A percentile compares a stretch with the other conserved stretches of the same genome.
Conservation (phyloP, 495 filamentous ascomycete species). For the Articulospora tetracladia region DNA sequence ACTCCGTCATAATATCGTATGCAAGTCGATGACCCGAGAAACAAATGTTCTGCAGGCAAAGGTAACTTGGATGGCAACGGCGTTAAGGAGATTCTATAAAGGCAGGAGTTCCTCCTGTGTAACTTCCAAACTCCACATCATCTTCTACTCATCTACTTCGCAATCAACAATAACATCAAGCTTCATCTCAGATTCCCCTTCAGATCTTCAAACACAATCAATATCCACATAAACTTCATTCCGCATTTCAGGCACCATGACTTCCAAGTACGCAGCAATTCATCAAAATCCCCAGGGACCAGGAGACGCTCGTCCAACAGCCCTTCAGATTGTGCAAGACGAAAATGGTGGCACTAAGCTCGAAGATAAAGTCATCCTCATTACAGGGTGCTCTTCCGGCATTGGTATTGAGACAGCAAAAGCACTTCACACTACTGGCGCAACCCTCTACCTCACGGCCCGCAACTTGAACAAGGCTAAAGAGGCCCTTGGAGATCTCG, state of each 20-base stretch:
- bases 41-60: not conserved
- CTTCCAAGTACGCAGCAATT: slow-evolving; percentile 1
- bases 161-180: not conserved
- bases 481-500: slow-evolving; percentile 26
- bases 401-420: slow-evolving; percentile 48
- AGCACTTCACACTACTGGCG: slow-evolving; percentile 42
- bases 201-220: slow-evolving; percentile 26
- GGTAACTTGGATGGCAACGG: not conserved
- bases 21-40: not conserved
- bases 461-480: slow-evolving; percentile 37
- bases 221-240: not conserved
- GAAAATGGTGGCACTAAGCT: slow-evolving; percentile 38
- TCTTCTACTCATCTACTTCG: not conserved
- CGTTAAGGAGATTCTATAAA: not conserved
- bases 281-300: slow-evolving; percentile 39
- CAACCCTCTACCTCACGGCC: slow-evolving; percentile 39
- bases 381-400: slow-evolving; percentile 47
- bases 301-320: slow-evolving; percentile 54
- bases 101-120: not conserved
- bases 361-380: slow-evolving; percentile 42
- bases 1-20: not conserved
- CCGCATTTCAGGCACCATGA: slow-evolving; percentile 23
- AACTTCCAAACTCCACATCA: not conserved
- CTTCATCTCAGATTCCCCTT: too few species aligned
- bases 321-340: slow-evolving; percentile 48